Conservation (phyloP, 1,284 basidiomycete genomes). For the Puccinia novopanici region DNA sequence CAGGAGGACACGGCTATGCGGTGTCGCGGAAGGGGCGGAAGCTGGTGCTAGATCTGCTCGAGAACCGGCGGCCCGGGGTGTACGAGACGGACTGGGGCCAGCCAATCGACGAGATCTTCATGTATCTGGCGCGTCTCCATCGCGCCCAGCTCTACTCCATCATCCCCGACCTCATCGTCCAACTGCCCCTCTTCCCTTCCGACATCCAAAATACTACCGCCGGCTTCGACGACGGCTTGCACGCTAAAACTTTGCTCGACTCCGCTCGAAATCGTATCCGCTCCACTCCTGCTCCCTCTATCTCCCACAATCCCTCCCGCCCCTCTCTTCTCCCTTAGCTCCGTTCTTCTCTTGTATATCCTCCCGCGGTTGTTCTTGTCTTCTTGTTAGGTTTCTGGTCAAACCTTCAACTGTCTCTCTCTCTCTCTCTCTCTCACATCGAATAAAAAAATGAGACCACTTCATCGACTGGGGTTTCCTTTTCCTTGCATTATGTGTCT, state of each 20-base stretch:
- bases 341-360: no score
- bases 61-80: conserved; percentile 4
- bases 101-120: conserved; percentile 48
- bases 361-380: no score
- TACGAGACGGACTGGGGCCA: conserved; percentile 39
- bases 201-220: conserved; percentile 44
- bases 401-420: no score
- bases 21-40: conserved; percentile 36
- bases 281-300: neutral
- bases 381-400: no score
- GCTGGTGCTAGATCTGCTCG: conserved; percentile 28
- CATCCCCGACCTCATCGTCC: conserved; percentile 44
- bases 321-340: no score
- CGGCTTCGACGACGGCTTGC: conserved; percentile 47
- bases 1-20: conserved; percentile 49
- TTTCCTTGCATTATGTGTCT: no score
- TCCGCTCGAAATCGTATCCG: conserved; percentile 19
- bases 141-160: conserved; percentile 31
- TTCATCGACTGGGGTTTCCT: no score
- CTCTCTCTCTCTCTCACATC: no score
- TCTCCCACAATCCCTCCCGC: no score
- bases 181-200: conserved; percentile 36
- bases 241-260: conserved; percentile 39
- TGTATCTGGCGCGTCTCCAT: conserved; percentile 29
- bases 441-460: no score